Base-by-base conservation (phyloP, 345 rosid genomes). In the Salix viminalis region DNA sequence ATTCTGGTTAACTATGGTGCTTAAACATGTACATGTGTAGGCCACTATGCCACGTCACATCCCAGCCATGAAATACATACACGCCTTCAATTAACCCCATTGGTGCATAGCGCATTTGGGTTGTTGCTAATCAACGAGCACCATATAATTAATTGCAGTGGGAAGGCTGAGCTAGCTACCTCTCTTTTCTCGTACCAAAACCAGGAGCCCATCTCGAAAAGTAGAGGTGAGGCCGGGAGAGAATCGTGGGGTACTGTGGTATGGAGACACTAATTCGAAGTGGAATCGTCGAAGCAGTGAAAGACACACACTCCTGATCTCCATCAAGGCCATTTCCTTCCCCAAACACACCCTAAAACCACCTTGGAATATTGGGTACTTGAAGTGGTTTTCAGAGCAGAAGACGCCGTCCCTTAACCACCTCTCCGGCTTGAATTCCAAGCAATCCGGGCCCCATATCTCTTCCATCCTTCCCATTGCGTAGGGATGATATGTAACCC, bases 381-480 rank as follows among this genome's bases (percentile, higher is more conserved):
- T 91, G 28, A 79, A 83, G 14, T 91, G 90, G 73, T 86, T 91
- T 73, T 87, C 90, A 0, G 89, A 79, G 7, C 11, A 64, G 78
- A 87, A 92, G 26, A 76, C 60, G 0, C 92, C 89, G 11, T 70
- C 77, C 69, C 76, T 80, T 67, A 92, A 80, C 97, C 97, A 92
- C 54, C 97, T 85, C 54, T 88, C 94, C 0, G 97, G 97, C 81
- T 83, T 90, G 85, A 86, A 92, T 64, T 91, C 91, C 41, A 80
- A 50, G 86, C 88, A 90, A 80, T 91, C 92, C 11, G 79, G 67
- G 0, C 97, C 96, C 97, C 97, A 92, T 19, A 91, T 77, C 7
- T 89, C 88, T 56, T 81, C 86, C 77, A 90, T 87, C 77, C 97
- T 67, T 26, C 90, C 97, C 96, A 92, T 91, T 0, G 96, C 96